Evolutionary conservation across 2,329 filamentous ascomycete species (phyloP).

Genomic region (Coniochaeta hoffmannii): DNA sequence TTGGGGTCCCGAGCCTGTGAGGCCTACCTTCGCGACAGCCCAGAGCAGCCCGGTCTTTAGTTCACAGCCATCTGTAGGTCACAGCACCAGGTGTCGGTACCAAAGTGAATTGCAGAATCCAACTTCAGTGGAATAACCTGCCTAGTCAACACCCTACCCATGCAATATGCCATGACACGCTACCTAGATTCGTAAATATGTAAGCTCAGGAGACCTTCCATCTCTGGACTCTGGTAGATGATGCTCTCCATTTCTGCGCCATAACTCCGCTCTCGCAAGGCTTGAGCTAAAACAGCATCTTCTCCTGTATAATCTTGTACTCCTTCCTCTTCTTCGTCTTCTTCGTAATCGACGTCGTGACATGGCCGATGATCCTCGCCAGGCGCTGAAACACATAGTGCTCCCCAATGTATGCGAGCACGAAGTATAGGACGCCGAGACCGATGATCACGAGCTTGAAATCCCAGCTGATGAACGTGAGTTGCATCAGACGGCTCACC

Average conservation of each 20-base stretch:
- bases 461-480: conserved; percentile 65
- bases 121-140: not conserved
- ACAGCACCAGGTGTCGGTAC: not conserved
- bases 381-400: conserved; percentile 60
- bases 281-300: conserved; percentile 43
- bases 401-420: conserved; percentile 64
- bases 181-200: too few relatives aligned
- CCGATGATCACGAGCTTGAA: conserved; percentile 69
- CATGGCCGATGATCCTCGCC: conserved; percentile 57
- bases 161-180: not conserved
- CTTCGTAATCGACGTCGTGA: conserved; percentile 49
- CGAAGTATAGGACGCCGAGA: conserved; percentile 63
- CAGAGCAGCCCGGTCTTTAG: too few relatives aligned
- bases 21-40: too few relatives aligned
- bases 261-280: too few relatives aligned
- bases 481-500: conserved; percentile 71
- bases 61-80: too few relatives aligned
- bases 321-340: conserved; percentile 72
- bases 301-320: conserved; percentile 76
- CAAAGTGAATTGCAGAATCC: not conserved
- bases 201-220: too few relatives aligned
- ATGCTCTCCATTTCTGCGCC: too few relatives aligned
- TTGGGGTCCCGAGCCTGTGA: too few relatives aligned
- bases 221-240: too few relatives aligned
- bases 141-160: not conserved